A percentile compares a stretch with the other conserved stretches of the same genome.
Evolutionary conservation across 1,284 basidiomycete genomes (phyloP).

Genomic region (Irpex sp.): DNA sequence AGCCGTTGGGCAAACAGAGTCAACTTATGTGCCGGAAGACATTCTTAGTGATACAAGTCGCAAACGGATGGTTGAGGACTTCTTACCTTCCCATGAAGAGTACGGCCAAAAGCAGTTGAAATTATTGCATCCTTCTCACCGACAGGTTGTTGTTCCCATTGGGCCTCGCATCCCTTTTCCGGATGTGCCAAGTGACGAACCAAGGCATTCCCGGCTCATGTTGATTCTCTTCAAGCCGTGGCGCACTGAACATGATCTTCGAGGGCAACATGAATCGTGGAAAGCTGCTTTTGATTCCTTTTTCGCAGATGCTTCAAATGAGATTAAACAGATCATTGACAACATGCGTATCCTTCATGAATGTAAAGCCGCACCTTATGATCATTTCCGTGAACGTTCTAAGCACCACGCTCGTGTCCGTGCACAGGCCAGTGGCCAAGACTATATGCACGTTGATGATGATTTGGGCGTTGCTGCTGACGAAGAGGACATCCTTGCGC

Average conservation of each 20-base stretch:
- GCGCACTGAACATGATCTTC: background rate
- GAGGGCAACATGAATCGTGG: background rate
- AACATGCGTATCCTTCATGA: background rate
- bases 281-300: background rate
- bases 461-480: background rate
- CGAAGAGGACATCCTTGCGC: background rate
- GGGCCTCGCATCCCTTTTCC: background rate
- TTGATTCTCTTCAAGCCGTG: background rate
- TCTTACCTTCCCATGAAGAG: background rate
- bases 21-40: too few species aligned
- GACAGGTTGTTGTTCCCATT: background rate
- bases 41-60: too few species aligned
- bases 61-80: too few species aligned
- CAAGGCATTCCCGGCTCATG: background rate
- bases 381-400: background rate
- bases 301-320: background rate
- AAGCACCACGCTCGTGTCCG: background rate
- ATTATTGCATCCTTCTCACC: background rate
- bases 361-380: background rate
- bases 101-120: background rate
- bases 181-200: background rate
- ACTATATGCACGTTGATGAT: background rate
- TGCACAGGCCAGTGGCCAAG: background rate
- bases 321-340: background rate
- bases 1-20: too few species aligned